Evolutionary conservation across 345 rosid species (phyloP), one percentile per base, ranked within the genome.

Genomic region (Cardamine resedifolia): DNA sequence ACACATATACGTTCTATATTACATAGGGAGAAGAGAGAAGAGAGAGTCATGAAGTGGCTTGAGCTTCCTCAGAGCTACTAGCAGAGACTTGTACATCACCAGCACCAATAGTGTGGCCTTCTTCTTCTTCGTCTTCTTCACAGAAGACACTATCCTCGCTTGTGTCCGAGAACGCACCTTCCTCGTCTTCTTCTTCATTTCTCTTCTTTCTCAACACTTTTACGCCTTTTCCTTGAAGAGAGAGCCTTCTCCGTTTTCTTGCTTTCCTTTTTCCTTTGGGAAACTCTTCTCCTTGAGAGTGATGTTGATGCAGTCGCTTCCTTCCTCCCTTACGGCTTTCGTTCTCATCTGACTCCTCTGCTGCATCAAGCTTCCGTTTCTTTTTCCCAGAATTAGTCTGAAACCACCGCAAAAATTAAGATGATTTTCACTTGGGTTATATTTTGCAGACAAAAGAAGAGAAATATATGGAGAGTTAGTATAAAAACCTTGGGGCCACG

Each of bases 401-500:
- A 50, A 45, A 53, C 26, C 19, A 52, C 41, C n/a, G 28, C 75
- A 59, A 7, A 68, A n/a, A n/a, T 26, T 21, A 51, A 74, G 5
- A 62, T 18, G 38, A 23, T 49, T n/a, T n/a, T n/a, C n/a, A n/a
- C n/a, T n/a, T n/a, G n/a, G n/a, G n/a, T n/a, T n/a, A n/a, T n/a
- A n/a, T n/a, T n/a, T n/a, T n/a, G n/a, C n/a, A n/a, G n/a, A n/a
- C n/a, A n/a, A n/a, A n/a, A n/a, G n/a, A n/a, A n/a, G n/a, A n/a
- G n/a, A n/a, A n/a, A n/a, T n/a, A n/a, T n/a, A n/a, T n/a, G n/a
- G n/a, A n/a, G n/a, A n/a, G n/a, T n/a, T n/a, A n/a, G n/a, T n/a
- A n/a, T n/a, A n/a, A n/a, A n/a, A 48, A 96, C 99, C 97, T 96
- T 96, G 71, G 99, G 99, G 69, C 97, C 99, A 72, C 98, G 98